A percentile compares a stretch with the other conserved stretches of the same genome.
Evolutionary conservation across 1,284 basidiomycete genomes (phyloP).

Genomic region (Wolfiporia cocos): DNA sequence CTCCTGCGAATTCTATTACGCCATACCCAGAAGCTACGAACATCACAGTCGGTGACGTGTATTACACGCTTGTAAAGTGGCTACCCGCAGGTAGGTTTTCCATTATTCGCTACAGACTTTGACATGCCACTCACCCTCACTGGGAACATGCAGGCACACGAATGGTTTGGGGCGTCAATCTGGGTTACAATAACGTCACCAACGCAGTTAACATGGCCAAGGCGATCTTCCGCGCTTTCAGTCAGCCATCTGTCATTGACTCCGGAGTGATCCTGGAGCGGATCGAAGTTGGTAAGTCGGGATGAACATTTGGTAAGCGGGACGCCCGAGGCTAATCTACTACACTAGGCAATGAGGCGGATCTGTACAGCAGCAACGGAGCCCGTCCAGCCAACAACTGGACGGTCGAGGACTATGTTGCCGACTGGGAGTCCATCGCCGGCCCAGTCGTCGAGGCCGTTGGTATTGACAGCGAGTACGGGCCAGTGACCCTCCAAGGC

Average conservation of each 20-base stretch:
- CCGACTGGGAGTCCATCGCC: slow-evolving; percentile 36
- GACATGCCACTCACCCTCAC: no score
- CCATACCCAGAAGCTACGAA: slow-evolving; percentile 60
- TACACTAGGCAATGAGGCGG: slow-evolving; percentile 53
- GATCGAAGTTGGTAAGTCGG: slow-evolving; percentile 13
- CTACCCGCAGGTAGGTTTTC: slow-evolving; percentile 32
- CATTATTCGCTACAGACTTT: neutral
- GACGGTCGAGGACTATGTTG: slow-evolving; percentile 43
- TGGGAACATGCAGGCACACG: slow-evolving; percentile 39
- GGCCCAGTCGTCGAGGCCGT: slow-evolving; percentile 26
- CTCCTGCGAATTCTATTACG: slow-evolving; percentile 34
- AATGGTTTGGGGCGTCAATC: slow-evolving; percentile 66
- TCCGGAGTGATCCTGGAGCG: slow-evolving; percentile 32
- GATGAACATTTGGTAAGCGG: no score
- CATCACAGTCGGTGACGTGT: slow-evolving; percentile 51
- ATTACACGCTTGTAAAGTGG: slow-evolving; percentile 46
- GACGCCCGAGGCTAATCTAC: no score
- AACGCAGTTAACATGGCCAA: slow-evolving; percentile 49
- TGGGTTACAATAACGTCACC: slow-evolving; percentile 49
- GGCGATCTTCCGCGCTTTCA: slow-evolving; percentile 48
- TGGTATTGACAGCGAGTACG: slow-evolving; percentile 16
- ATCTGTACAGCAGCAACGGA: slow-evolving; percentile 50
- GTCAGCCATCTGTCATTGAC: slow-evolving; percentile 31
- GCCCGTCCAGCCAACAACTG: slow-evolving; percentile 35
- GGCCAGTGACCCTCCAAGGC: slow-evolving; percentile 42